Base-by-base conservation (phyloP, 2,329 filamentous ascomycete species). In the Periconia sp. region DNA sequence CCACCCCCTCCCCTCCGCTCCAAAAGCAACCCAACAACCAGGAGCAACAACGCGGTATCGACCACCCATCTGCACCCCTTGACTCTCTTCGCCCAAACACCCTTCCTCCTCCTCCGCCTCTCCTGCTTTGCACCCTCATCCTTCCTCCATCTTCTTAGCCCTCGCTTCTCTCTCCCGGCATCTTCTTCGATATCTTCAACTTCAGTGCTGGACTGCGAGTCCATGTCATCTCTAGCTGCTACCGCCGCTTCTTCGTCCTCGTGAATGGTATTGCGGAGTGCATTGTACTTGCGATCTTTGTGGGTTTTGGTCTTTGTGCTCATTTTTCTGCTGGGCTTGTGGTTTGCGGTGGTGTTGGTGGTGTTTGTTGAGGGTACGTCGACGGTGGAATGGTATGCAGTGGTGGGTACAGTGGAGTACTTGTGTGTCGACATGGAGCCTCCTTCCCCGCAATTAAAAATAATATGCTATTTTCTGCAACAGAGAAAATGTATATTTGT, bases 1-100 rank as follows among this genome's bases (percentile, higher is more conserved):
- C 23, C 54, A 56, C 1, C 51, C 19, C 11, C 56, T 44, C 6
- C 50, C 52, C 53, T 57, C 49, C 60, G 68, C 31, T 71, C 68
- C 6, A 55, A 57, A 23, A 72, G 46, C 17, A 72, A 50, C 2
- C 62, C 68, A 1, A 68, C 13, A 13, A 71, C 68, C 15, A 69
- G 50, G 31, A 71, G 54, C 1, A 72, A 52, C 19, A 71, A 55
- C 1, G 53, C 52, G 1, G 67, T 71, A 46, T 72, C 65, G 1
- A 70, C 15, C 41, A 70, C 49, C 66, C 69, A 71, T 17, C 65
- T 50, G 37, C 57, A 63, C 7, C 33, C 37, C 45, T 57, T 60
- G 14, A 64, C 17, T 15, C 41, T 64, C 19, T 10, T 45, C 62
- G 61, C 65, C 1, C 56, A 20, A 2, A 51, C 50, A 23, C 48